phyloP scores from a whole-genome alignment of 345 rosid species.

The Erucastrum elatum region DNA sequence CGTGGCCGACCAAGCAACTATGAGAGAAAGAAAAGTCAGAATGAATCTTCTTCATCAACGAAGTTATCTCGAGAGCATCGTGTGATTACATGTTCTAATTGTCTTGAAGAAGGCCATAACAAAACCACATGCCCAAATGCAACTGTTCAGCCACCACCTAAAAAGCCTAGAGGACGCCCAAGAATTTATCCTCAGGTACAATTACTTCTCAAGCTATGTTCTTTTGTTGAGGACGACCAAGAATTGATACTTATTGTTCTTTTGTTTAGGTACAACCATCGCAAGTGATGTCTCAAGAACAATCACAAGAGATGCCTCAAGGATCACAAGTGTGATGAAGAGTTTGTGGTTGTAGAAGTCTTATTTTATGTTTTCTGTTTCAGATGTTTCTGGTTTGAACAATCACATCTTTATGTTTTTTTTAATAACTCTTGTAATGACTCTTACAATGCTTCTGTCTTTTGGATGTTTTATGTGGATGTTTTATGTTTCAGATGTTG shows the following conservation, averaged over 20 bases:
- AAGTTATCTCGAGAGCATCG: background rate
- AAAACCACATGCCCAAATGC: background rate
- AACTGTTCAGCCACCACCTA: background rate
- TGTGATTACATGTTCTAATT: background rate
- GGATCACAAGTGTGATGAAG: background rate
- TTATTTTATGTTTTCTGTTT: background rate
- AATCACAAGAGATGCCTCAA: background rate
- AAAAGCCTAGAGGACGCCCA: background rate
- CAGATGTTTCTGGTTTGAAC: background rate
- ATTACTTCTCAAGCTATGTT: background rate
- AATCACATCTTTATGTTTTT: background rate
- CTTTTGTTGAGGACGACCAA: too few species aligned
- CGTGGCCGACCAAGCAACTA: background rate
- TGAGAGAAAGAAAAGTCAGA: background rate
- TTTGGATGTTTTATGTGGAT: background rate
- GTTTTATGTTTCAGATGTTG: background rate
- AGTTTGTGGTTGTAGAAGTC: background rate
- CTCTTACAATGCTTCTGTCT: too few species aligned
- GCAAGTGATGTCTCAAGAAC: background rate
- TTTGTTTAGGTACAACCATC: background rate
- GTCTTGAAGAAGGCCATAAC: background rate
- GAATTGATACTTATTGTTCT: background rate
- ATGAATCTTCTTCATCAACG: background rate
- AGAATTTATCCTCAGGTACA: background rate
- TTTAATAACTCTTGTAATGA: too few species aligned